Conservation (phyloP, 2,329 filamentous ascomycete genomes). For the Hypoxylon sp. region DNA sequence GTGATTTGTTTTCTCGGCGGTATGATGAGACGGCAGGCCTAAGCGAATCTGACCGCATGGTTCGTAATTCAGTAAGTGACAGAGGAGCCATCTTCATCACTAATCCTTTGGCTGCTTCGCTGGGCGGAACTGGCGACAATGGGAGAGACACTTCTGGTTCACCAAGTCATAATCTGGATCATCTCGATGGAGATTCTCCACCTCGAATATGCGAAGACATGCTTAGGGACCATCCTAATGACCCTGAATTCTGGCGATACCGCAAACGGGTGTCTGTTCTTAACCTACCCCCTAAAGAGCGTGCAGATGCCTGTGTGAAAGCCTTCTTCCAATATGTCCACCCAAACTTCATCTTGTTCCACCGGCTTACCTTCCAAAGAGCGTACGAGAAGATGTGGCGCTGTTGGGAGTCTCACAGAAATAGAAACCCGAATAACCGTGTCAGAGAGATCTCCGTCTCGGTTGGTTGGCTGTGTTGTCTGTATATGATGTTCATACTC, state of each 20-base stretch:
- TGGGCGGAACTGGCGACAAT: conserved; percentile 38
- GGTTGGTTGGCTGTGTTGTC: conserved; percentile 59
- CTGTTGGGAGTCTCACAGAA: conserved; percentile 37
- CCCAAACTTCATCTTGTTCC: conserved; percentile 58
- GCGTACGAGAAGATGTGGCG: conserved; percentile 58
- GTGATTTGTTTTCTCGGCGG: conserved; percentile 41
- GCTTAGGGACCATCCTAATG: conserved; percentile 33
- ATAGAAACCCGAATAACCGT: conserved; percentile 28
- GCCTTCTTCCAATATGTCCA: conserved; percentile 60
- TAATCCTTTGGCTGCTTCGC: conserved; percentile 38
- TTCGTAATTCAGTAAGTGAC: not conserved
- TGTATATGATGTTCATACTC: conserved; percentile 60
- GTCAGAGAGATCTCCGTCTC: conserved; percentile 54
- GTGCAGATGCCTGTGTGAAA: conserved; percentile 57
- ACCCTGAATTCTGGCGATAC: conserved; percentile 44
- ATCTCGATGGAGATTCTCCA: conserved; percentile 45
- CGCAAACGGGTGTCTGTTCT: conserved; percentile 43
- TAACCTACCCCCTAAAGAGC: conserved; percentile 54
- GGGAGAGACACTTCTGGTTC: conserved; percentile 11
- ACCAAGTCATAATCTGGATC: conserved; percentile 20
- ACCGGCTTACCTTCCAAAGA: conserved; percentile 58
- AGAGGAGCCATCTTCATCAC: conserved; percentile 20
- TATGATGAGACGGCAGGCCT: conserved; percentile 3
- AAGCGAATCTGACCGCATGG: not conserved
- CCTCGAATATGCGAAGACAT: conserved; percentile 37